Evolutionary conservation across 768 basidiomycete genomes (phyloP).

Genomic region (Sporobolomyces roseus): DNA sequence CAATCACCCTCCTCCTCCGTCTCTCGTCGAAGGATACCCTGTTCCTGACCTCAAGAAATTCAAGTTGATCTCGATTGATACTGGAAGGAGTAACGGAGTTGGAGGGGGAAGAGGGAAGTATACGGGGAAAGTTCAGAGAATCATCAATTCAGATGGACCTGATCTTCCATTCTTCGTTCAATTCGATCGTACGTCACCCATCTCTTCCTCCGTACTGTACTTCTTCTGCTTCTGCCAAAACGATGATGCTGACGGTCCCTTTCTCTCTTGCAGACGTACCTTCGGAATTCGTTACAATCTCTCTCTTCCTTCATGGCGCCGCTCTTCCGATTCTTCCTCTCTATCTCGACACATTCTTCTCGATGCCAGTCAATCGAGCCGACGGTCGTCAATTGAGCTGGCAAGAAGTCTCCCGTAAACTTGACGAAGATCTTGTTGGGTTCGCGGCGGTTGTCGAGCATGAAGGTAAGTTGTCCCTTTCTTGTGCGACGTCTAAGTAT

Average conservation of each 20-base stretch:
- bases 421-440: constrained; percentile 74
- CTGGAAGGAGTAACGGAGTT: constrained; percentile 60
- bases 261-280: constrained; percentile 46
- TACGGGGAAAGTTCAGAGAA: constrained; percentile 54
- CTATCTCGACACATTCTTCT: constrained; percentile 78
- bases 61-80: constrained; percentile 76
- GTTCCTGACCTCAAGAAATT: constrained; percentile 83
- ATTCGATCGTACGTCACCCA: constrained; percentile 59
- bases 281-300: constrained; percentile 86
- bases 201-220: no score
- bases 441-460: no score
- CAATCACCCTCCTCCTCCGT: constrained; percentile 69
- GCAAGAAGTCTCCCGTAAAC: constrained; percentile 80
- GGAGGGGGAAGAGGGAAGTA: constrained; percentile 38
- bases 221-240: no score
- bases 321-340: constrained; percentile 66
- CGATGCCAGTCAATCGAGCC: constrained; percentile 68
- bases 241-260: no score
- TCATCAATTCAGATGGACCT: constrained; percentile 62
- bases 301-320: constrained; percentile 73
- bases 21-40: constrained; percentile 76
- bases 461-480: no score
- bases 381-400: constrained; percentile 67
- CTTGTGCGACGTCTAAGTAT: no score
- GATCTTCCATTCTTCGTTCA: constrained; percentile 80